Percentiles rank a stretch among this genome's conserved stretches.
Conservation (phyloP, 495 filamentous ascomycete species). For the Aspergillus ostianus region DNA sequence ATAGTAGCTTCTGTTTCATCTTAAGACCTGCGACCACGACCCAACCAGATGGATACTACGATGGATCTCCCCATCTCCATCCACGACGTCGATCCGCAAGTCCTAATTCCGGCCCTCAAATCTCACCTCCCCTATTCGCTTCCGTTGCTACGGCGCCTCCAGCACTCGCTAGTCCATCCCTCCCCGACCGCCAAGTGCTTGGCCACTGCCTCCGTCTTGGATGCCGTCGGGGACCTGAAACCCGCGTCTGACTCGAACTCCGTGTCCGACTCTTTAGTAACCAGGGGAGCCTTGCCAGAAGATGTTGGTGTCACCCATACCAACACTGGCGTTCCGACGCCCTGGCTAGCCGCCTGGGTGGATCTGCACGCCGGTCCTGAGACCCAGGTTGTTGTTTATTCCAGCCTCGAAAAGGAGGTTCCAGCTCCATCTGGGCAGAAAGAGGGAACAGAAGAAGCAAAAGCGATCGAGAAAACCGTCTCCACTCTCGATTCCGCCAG, state of each 20-base stretch:
- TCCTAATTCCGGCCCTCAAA: slow-evolving; percentile 36
- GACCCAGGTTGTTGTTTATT: slow-evolving; percentile 61
- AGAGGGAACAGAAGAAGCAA: background rate
- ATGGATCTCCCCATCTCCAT: slow-evolving; percentile 14
- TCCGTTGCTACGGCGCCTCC: slow-evolving; percentile 56
- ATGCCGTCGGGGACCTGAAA: no score
- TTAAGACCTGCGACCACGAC: background rate
- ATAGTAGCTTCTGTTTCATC: background rate
- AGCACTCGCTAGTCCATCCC: slow-evolving; percentile 44
- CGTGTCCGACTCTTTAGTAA: slow-evolving; percentile 29
- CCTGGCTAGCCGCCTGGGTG: slow-evolving; percentile 54
- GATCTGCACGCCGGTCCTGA: slow-evolving; percentile 57
- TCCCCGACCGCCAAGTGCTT: slow-evolving; percentile 44
- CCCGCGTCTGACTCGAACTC: background rate
- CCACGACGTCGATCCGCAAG: slow-evolving; percentile 35
- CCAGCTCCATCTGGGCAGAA: background rate
- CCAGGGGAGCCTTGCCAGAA: background rate
- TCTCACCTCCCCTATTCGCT: slow-evolving; percentile 55
- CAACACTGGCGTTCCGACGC: slow-evolving; percentile 1
- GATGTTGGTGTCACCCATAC: no score
- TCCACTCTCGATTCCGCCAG: slow-evolving; percentile 9
- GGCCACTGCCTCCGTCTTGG: no score
- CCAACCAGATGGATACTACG: background rate
- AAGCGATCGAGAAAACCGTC: slow-evolving; percentile 6
- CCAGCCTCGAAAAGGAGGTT: slow-evolving; percentile 45